Percentiles rank a stretch among this genome's conserved stretches.
Evolutionary conservation across 768 basidiomycete species (phyloP).

Genomic region (Hebeloma cylindrosporum): DNA sequence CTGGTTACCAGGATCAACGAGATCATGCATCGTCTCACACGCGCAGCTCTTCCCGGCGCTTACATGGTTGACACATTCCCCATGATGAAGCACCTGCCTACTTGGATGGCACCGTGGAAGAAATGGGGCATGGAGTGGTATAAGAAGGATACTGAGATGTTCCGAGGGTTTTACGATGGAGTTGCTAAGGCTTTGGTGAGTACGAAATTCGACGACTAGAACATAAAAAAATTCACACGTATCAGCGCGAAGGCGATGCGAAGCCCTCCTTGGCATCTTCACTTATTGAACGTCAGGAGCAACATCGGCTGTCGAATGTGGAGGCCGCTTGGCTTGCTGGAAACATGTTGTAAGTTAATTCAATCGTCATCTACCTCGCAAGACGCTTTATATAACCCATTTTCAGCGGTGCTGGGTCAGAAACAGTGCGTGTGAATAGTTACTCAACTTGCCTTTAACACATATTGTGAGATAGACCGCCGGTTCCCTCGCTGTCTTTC

Average conservation of each 20-base stretch:
- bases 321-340: constrained; percentile 6
- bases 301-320: neutral
- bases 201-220: no score
- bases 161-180: neutral
- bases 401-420: neutral
- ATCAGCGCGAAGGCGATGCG: neutral
- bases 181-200: constrained; percentile 2
- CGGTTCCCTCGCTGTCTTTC: constrained; percentile 2
- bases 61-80: constrained; percentile 30
- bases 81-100: constrained; percentile 18
- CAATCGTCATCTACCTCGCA: neutral
- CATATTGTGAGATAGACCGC: neutral
- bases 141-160: neutral
- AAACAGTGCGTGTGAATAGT: constrained; percentile 7
- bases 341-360: neutral
- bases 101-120: constrained; percentile 35
- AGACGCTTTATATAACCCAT: neutral
- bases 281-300: neutral
- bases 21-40: constrained; percentile 33
- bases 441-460: neutral
- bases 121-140: constrained; percentile 2
- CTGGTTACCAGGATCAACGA: constrained; percentile 54
- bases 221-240: neutral
- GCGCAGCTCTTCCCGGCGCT: constrained; percentile 31
- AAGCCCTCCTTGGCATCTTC: neutral